Percentiles rank a stretch among this genome's conserved stretches.
phyloP scores from a whole-genome alignment of 164 flowering plant genomes.

The Aristolochia contorta region DNA sequence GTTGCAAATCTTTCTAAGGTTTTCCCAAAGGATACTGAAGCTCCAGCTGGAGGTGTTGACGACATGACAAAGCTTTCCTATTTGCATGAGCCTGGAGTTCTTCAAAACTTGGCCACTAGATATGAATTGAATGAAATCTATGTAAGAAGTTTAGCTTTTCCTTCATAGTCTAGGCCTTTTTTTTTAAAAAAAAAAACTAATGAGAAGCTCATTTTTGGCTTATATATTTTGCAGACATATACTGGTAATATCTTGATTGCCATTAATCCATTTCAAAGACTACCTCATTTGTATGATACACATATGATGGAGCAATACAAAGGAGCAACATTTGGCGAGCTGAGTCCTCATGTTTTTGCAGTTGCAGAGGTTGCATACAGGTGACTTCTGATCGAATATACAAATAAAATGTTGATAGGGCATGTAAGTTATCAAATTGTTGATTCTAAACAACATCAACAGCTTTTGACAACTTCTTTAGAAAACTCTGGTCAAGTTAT shows the following conservation, averaged over 20 bases:
- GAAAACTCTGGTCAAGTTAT: too few species aligned
- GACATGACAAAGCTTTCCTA: slow-evolving; percentile 99
- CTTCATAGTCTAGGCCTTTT: too few species aligned
- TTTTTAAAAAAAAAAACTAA: too few species aligned
- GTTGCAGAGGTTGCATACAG: slow-evolving; percentile 95
- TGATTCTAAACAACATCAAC: too few species aligned
- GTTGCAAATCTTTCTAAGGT: slow-evolving; percentile 62
- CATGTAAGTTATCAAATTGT: too few species aligned
- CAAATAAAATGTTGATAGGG: too few species aligned
- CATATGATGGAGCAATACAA: slow-evolving; percentile 99
- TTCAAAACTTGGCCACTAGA: slow-evolving; percentile 81
- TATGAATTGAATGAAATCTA: slow-evolving; percentile 97
- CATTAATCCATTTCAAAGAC: slow-evolving; percentile 92
- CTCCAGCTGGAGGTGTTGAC: slow-evolving; percentile 97
- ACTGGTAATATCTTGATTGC: slow-evolving; percentile 98
- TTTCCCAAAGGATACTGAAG: slow-evolving; percentile 91
- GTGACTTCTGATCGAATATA: slow-evolving; percentile 23
- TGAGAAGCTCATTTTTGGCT: not conserved
- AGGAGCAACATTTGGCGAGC: slow-evolving; percentile 92
- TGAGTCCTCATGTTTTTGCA: slow-evolving; percentile 99
- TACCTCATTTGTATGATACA: slow-evolving; percentile 94
- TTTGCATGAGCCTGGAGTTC: slow-evolving; percentile 98
- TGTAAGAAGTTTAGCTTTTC: slow-evolving; percentile 36
- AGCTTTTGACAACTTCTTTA: too few species aligned
- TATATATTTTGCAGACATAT: slow-evolving; percentile 57